phyloP scores from a whole-genome alignment of 768 basidiomycete genomes.

The Rhizopogon vinicolor region DNA sequence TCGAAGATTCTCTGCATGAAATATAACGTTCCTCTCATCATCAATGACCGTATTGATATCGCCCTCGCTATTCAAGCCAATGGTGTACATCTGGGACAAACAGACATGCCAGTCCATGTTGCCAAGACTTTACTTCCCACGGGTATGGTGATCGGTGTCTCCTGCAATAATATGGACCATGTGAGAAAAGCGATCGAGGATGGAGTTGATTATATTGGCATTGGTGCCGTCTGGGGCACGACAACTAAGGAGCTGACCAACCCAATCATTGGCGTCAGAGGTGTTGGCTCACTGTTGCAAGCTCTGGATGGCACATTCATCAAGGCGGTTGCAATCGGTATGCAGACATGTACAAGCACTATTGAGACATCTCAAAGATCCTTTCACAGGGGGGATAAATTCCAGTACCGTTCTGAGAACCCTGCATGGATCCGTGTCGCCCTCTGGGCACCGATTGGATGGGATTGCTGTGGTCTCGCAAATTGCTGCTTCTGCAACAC shows the following conservation, averaged over 20 bases:
- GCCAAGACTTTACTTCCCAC: conserved; percentile 67
- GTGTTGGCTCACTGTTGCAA: conserved; percentile 62
- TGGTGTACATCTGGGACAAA: conserved; percentile 89
- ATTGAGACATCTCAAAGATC: not conserved
- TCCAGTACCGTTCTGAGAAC: conserved; percentile 70
- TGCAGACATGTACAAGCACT: conserved; percentile 8
- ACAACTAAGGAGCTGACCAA: conserved; percentile 69
- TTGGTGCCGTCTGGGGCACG: conserved; percentile 83
- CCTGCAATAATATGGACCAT: conserved; percentile 66
- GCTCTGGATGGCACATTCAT: conserved; percentile 59
- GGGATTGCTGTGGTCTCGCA: conserved; percentile 90
- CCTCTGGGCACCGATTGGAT: conserved; percentile 54
- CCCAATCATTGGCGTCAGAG: conserved; percentile 66
- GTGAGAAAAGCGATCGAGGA: conserved; percentile 55
- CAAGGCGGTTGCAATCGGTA: conserved; percentile 85
- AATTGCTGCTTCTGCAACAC: conserved; percentile 64
- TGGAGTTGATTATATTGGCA: conserved; percentile 81
- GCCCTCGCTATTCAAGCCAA: conserved; percentile 71
- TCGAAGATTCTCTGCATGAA: conserved; percentile 70
- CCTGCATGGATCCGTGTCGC: conserved; percentile 64
- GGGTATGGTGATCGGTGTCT: conserved; percentile 74
- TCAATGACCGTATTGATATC: conserved; percentile 87
- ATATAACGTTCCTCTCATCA: conserved; percentile 78
- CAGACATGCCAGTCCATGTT: conserved; percentile 68
- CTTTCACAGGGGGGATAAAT: conserved; percentile 78